Base-by-base conservation (phyloP, 768 basidiomycete species). In the Termitomyces sp. region DNA sequence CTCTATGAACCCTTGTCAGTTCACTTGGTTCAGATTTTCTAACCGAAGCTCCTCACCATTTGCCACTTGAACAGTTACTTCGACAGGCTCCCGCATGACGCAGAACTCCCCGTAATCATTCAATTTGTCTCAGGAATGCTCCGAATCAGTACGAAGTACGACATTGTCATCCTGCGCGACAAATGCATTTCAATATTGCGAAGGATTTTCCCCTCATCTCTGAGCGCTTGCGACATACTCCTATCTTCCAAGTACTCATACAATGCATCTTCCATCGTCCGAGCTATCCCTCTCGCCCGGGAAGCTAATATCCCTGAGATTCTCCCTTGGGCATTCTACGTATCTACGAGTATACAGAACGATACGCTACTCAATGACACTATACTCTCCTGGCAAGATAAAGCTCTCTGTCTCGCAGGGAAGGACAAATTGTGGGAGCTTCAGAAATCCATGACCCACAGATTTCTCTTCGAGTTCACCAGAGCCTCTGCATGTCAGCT, bases 311-410 rank as follows among this genome's bases (percentile, higher is more conserved):
- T 79, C 20, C 76, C 74, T 9, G 72, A 71, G 51, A 74, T 79
- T 22, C 72, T 79, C 1, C 77, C 77, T 1, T 79, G 77, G 77
- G 76, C 77, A 1, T 77, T 75, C 62, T 79, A 79, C 55, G 73
- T 78, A 55, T 77, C 75, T 46, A 74, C 75, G 0, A 75, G 76
- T 44, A 76, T 79, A 37, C 32, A 58, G 18, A 67, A 67, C 27
- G 70, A 74, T 20, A 68, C 71, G 22, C 67, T 79, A 10, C 62
- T 79, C 22, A 62, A 67, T 7, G 72, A 77, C 55, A 24, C 61
- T 2, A 68, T 70, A 9, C 65, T 79, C 22, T 74, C 75, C 1
- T 79, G 77, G 77, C 62, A 66, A 24, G 75, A 77, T 61, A 79
- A 77, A 54, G 72, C 77, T 0, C 64, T 78, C 2, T 76, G 75